Evolutionary conservation across 305 asterid genomes (phyloP).

Genomic region (Caryopteris hybrid): DNA sequence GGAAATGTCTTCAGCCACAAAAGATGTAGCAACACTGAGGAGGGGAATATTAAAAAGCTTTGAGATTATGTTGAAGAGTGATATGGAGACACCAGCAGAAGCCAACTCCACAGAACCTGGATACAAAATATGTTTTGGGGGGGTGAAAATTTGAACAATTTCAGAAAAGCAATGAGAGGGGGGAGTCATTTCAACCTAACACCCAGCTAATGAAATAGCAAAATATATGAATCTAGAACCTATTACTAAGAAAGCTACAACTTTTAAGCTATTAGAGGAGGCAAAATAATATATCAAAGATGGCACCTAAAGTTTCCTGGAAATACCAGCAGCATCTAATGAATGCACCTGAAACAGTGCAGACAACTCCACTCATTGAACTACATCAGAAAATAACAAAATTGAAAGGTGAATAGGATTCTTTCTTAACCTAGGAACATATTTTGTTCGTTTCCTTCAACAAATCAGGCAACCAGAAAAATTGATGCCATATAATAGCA

Average conservation of each 20-base stretch:
- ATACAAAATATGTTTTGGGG: conserved; percentile 10
- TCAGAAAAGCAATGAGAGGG: background rate
- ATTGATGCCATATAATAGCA: background rate
- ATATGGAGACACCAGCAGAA: conserved; percentile 89
- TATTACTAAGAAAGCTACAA: background rate
- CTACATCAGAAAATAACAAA: background rate
- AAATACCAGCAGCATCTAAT: background rate
- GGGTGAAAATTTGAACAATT: background rate
- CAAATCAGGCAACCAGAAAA: background rate
- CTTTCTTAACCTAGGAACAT: background rate
- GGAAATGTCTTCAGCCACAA: conserved; percentile 94
- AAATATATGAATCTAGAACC: background rate
- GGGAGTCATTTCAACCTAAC: background rate
- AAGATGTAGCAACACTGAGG: conserved; percentile 90
- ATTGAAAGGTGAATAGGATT: background rate
- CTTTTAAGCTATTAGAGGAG: background rate
- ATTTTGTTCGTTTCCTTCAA: background rate
- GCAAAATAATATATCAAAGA: background rate
- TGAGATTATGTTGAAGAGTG: conserved; percentile 78
- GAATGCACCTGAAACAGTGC: background rate
- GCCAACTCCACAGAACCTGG: conserved; percentile 91
- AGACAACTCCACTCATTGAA: background rate
- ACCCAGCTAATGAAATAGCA: background rate
- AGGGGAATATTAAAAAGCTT: conserved; percentile 92
- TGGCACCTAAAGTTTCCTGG: background rate